Evolutionary conservation across 306 rosid genomes (phyloP).

Genomic region (Pyrus bretschneideri): DNA sequence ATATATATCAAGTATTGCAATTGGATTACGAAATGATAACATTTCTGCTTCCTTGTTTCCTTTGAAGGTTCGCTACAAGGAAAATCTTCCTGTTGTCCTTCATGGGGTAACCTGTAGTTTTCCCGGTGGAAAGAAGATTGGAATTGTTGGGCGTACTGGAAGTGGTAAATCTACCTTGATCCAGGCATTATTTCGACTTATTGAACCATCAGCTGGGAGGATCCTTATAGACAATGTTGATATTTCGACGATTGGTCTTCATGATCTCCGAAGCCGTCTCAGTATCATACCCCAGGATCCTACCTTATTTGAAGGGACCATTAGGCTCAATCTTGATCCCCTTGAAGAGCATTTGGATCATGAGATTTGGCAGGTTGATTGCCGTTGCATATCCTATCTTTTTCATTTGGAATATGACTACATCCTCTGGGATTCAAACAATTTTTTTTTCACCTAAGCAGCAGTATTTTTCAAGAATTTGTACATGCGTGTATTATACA

Average conservation of each 20-base stretch:
- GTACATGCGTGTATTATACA: background rate
- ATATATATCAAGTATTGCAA: background rate
- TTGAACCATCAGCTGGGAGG: constrained; percentile 73
- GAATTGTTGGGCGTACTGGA: constrained; percentile 93
- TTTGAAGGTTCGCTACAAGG: constrained; percentile 85
- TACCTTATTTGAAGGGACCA: constrained; percentile 89
- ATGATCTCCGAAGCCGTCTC: constrained; percentile 81
- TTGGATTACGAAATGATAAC: constrained; percentile 6
- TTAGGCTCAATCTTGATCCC: constrained; percentile 80
- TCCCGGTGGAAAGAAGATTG: constrained; percentile 90
- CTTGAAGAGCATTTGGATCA: constrained; percentile 82
- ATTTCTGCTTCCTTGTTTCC: background rate
- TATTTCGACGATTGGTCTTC: constrained; percentile 77
- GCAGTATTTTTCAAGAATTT: background rate
- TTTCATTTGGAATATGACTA: background rate
- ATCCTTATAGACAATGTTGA: constrained; percentile 73
- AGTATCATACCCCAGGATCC: constrained; percentile 98
- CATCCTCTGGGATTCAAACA: background rate
- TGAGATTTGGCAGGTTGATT: constrained; percentile 77
- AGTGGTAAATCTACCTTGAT: constrained; percentile 96
- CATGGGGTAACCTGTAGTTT: constrained; percentile 72
- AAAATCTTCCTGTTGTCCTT: constrained; percentile 83
- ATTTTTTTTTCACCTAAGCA: background rate
- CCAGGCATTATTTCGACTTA: constrained; percentile 82
- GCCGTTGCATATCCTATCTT: background rate